phyloP scores from a whole-genome alignment of 2,329 filamentous ascomycete genomes.

The Trichothecium sympodiale region DNA sequence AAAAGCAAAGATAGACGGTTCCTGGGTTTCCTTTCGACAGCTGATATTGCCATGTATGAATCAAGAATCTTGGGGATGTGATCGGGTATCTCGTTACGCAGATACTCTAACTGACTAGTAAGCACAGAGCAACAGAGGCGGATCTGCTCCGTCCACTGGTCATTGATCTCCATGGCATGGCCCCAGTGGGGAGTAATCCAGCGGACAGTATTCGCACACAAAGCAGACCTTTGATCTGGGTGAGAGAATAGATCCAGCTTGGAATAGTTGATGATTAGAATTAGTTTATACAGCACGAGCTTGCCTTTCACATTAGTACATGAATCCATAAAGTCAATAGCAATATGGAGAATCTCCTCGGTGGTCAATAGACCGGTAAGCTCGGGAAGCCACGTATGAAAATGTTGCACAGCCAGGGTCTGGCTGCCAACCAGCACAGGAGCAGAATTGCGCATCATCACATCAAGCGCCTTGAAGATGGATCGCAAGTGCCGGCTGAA shows the following conservation, averaged over 20 bases:
- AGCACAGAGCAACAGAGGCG: slow-evolving; percentile 88
- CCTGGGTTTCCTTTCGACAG: slow-evolving; percentile 39
- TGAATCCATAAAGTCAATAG: slow-evolving; percentile 88
- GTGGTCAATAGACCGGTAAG: slow-evolving; percentile 64
- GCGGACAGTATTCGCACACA: slow-evolving; percentile 71
- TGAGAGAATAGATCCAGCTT: slow-evolving; percentile 70
- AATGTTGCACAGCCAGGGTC: slow-evolving; percentile 89
- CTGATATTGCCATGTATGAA: slow-evolving; percentile 70
- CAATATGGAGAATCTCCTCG: slow-evolving; percentile 81
- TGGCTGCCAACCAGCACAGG: slow-evolving; percentile 87
- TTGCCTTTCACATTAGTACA: slow-evolving; percentile 82
- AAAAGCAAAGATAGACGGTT: slow-evolving; percentile 77
- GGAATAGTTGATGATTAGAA: slow-evolving; percentile 86
- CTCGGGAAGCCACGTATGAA: slow-evolving; percentile 95
- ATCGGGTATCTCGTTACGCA: slow-evolving; percentile 72
- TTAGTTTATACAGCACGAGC: slow-evolving; percentile 80
- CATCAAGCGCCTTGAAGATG: slow-evolving; percentile 83
- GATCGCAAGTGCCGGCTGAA: slow-evolving; percentile 77
- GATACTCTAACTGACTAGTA: slow-evolving; percentile 69
- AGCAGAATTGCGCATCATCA: slow-evolving; percentile 77
- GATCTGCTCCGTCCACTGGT: slow-evolving; percentile 88
- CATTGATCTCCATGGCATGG: slow-evolving; percentile 56
- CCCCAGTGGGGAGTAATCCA: slow-evolving; percentile 97
- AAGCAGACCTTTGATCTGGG: slow-evolving; percentile 60
- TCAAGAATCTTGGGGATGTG: slow-evolving; percentile 87